A percentile compares a stretch with the other conserved stretches of the same genome.
Evolutionary conservation across 2,329 filamentous ascomycete genomes (phyloP).

Genomic region (Ophiostoma piceae): DNA sequence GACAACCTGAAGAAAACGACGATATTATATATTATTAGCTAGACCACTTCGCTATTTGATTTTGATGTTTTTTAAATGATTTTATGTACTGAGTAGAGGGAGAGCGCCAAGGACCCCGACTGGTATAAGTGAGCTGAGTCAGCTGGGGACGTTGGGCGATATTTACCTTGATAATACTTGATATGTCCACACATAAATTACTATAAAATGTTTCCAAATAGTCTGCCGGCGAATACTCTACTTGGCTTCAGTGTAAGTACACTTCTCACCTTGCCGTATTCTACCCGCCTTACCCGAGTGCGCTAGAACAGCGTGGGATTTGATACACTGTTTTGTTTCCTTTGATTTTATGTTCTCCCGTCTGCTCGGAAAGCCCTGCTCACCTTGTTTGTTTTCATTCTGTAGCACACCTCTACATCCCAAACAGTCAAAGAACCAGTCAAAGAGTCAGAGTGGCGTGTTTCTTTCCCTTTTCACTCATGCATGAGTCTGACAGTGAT

Average conservation of each 20-base stretch:
- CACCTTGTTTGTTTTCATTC: neutral
- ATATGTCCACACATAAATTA: neutral
- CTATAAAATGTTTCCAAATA: neutral
- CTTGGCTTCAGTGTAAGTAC: neutral
- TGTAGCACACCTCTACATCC: neutral
- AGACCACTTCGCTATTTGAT: neutral
- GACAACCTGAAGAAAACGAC: neutral
- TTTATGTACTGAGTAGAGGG: neutral
- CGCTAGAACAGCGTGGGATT: neutral
- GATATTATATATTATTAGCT: neutral
- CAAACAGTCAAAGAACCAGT: neutral
- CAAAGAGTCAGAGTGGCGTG: neutral
- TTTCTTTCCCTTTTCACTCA: neutral
- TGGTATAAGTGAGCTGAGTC: neutral
- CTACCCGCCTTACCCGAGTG: neutral
- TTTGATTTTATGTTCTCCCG: neutral
- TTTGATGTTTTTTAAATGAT: neutral
- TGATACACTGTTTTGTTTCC: constrained; percentile 3
- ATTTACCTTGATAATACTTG: neutral
- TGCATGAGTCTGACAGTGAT: neutral
- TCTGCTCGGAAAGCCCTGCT: neutral
- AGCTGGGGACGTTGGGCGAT: neutral
- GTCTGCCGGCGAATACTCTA: neutral
- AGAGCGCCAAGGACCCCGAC: neutral
- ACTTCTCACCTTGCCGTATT: neutral